Percentiles rank a stretch among this genome's conserved stretches.
Conservation (phyloP, 257 asterid species). For the Petunia secreta region DNA sequence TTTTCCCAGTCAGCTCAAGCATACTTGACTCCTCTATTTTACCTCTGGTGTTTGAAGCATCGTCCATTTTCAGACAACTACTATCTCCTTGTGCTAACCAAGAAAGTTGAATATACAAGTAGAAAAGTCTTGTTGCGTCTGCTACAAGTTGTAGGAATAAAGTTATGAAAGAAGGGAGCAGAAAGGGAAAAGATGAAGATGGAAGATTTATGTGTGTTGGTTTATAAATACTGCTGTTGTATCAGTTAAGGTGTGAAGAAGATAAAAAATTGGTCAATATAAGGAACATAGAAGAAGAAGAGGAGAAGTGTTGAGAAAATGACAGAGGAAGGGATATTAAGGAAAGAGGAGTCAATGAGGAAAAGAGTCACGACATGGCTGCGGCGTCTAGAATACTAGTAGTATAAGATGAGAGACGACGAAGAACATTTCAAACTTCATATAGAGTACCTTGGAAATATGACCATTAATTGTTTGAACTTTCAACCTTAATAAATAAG, state of each 20-base stretch:
- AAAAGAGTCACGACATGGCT: background rate
- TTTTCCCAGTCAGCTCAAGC: slow-evolving; percentile 65
- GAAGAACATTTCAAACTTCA: background rate
- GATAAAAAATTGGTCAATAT: background rate
- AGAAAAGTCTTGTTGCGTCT: no score
- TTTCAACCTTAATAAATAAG: background rate
- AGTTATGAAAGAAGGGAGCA: background rate
- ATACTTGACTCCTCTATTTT: slow-evolving; percentile 44
- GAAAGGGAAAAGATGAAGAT: slow-evolving; percentile 1
- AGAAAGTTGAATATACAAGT: background rate
- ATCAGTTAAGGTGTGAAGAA: background rate
- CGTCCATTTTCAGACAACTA: slow-evolving; percentile 45
- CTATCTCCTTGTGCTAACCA: background rate
- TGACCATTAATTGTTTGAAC: no score
- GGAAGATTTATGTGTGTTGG: background rate
- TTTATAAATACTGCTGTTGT: no score
- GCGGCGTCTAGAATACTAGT: background rate
- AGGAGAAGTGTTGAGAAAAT: background rate
- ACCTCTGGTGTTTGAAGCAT: slow-evolving; percentile 29
- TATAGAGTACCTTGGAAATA: no score
- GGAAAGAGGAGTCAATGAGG: background rate
- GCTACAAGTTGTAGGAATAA: background rate
- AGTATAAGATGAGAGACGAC: background rate
- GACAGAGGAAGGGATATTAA: background rate
- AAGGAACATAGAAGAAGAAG: background rate